phyloP scores from a whole-genome alignment of 345 rosid genomes.

The Geranium brycei region DNA sequence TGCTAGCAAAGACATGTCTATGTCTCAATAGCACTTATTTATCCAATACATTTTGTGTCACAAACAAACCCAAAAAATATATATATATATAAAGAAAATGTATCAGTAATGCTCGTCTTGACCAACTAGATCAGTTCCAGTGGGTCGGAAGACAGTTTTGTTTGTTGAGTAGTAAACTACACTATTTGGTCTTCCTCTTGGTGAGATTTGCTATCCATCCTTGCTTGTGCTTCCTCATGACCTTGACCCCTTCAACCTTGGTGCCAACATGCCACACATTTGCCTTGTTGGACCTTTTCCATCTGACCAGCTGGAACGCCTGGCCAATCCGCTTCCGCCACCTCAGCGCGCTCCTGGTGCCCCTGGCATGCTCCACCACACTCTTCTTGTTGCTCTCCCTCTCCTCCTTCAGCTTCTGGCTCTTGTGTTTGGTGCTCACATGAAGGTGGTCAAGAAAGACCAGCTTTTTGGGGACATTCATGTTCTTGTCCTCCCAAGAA shows the following conservation, averaged over 20 bases:
- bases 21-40: too few relatives aligned
- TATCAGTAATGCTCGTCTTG: too few relatives aligned
- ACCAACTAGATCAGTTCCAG: too few relatives aligned
- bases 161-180: too few relatives aligned
- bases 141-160: too few relatives aligned
- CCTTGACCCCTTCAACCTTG: constrained; percentile 63
- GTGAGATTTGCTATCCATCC: constrained; percentile 83
- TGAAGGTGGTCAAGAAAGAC: constrained; percentile 31
- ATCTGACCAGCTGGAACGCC: constrained; percentile 57
- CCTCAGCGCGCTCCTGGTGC: constrained; percentile 44
- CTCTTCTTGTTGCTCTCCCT: constrained; percentile 16
- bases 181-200: constrained; percentile 40
- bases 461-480: constrained; percentile 28
- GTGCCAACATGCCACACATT: constrained; percentile 53
- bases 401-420: constrained; percentile 17
- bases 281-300: constrained; percentile 60
- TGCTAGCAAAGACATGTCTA: too few relatives aligned
- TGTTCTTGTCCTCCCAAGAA: constrained; percentile 65
- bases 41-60: too few relatives aligned
- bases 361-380: constrained; percentile 55
- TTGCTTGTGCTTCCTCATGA: constrained; percentile 25
- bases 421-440: constrained; percentile 8
- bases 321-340: constrained; percentile 89
- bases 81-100: too few relatives aligned
- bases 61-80: too few relatives aligned